Evolutionary conservation across 2,329 filamentous ascomycete species (phyloP).

Genomic region (Cladosporium sp.): DNA sequence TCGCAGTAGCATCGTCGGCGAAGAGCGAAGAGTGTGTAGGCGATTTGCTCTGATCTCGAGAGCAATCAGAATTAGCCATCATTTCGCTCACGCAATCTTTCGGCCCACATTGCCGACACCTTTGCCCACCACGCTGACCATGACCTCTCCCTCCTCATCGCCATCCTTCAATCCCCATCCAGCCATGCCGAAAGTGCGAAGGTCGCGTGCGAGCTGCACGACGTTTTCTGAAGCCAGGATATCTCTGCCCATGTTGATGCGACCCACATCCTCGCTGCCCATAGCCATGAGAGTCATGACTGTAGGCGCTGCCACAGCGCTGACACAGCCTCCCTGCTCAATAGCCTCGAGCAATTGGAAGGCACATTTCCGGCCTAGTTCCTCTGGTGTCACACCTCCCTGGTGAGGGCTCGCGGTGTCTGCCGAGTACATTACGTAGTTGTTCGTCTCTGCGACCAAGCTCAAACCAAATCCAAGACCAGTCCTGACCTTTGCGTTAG

Average conservation of each 20-base stretch:
- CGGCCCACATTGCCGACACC: conserved; percentile 93
- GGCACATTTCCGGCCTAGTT: conserved; percentile 82
- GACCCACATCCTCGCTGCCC: conserved; percentile 92
- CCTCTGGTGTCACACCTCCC: conserved; percentile 82
- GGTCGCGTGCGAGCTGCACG: conserved; percentile 75
- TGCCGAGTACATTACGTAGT: conserved; percentile 80
- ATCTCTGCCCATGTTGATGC: conserved; percentile 74
- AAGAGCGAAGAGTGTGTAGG: background rate
- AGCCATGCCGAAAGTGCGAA: conserved; percentile 82
- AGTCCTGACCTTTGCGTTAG: conserved; percentile 51
- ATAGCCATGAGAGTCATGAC: conserved; percentile 92
- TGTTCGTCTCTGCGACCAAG: conserved; percentile 87
- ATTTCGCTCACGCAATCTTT: conserved; percentile 61
- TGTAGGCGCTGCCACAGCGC: conserved; percentile 65
- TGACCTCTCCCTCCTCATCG: conserved; percentile 62
- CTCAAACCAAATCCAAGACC: conserved; percentile 91
- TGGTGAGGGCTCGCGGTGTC: conserved; percentile 70
- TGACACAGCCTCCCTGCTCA: conserved; percentile 76
- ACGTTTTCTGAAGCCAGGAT: conserved; percentile 77
- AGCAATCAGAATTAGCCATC: background rate
- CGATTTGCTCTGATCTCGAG: background rate
- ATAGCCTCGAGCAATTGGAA: conserved; percentile 84
- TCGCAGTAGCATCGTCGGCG: background rate
- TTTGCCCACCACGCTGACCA: conserved; percentile 86
- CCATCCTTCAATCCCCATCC: conserved; percentile 82